Evolutionary conservation across 768 basidiomycete species (phyloP).

Genomic region (Pisolithus sp.): DNA sequence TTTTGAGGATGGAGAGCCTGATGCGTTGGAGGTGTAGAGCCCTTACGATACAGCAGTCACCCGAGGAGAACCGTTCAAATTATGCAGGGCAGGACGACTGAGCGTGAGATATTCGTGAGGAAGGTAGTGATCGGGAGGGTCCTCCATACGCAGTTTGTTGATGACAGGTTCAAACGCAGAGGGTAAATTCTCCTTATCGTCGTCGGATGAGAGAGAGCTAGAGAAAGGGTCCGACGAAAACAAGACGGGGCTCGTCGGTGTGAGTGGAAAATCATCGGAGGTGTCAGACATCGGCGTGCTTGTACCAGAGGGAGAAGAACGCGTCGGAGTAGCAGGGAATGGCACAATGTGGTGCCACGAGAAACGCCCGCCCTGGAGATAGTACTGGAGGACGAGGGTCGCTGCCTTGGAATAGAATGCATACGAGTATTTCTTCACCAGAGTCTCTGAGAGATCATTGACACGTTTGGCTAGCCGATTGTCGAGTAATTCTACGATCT

Average conservation of each 20-base stretch:
- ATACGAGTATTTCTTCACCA: constrained; percentile 97
- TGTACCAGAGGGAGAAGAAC: constrained; percentile 40
- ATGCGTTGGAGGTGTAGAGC: constrained; percentile 36
- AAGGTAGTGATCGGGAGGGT: constrained; percentile 66
- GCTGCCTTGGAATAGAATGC: constrained; percentile 96
- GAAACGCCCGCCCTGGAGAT: constrained; percentile 82
- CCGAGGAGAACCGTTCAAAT: constrained; percentile 60
- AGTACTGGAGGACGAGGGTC: constrained; percentile 88
- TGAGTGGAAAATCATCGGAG: constrained; percentile 81
- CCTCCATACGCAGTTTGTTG: constrained; percentile 64
- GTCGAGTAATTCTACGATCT: constrained; percentile 84
- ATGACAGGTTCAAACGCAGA: constrained; percentile 66
- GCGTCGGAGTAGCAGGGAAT: constrained; percentile 59
- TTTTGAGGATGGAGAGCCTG: constrained; percentile 59
- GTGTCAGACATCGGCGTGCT: constrained; percentile 75
- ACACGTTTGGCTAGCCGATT: constrained; percentile 80
- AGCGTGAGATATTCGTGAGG: constrained; percentile 79
- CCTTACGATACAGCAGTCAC: constrained; percentile 52
- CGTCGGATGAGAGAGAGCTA: constrained; percentile 54
- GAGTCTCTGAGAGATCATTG: constrained; percentile 90
- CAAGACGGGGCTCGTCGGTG: constrained; percentile 64
- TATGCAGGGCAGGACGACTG: constrained; percentile 73
- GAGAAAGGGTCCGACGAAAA: constrained; percentile 41
- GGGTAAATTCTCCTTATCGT: constrained; percentile 78
- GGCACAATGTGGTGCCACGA: constrained; percentile 38